phyloP scores from a whole-genome alignment of 2,329 filamentous ascomycete genomes.

The Grosmannia huntii region DNA sequence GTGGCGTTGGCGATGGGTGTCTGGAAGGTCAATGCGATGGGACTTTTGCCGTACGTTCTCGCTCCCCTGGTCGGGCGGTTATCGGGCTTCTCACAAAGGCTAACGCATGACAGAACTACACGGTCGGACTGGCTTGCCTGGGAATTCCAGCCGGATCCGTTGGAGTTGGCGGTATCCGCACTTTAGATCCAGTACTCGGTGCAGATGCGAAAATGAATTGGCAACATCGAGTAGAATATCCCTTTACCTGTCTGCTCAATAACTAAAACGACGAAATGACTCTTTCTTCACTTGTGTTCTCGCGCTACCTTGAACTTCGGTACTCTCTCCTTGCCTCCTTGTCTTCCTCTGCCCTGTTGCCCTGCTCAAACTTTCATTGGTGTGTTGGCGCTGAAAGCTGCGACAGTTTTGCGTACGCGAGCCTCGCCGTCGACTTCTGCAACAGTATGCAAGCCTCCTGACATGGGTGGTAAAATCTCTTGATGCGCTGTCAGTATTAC shows the following conservation, averaged over 20 bases:
- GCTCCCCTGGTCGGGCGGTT: background rate
- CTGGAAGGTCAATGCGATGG: slow-evolving; percentile 97
- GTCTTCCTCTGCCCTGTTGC: too few relatives aligned
- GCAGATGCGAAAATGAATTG: background rate
- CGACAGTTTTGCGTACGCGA: too few relatives aligned
- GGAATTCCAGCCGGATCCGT: slow-evolving; percentile 62
- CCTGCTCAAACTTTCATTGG: too few relatives aligned
- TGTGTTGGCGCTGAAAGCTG: too few relatives aligned
- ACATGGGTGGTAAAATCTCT: too few relatives aligned
- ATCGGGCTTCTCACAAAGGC: slow-evolving; percentile 2
- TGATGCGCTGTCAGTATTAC: too few relatives aligned
- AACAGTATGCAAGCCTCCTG: too few relatives aligned
- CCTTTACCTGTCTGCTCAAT: background rate
- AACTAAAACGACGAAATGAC: background rate
- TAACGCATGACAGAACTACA: slow-evolving; percentile 54
- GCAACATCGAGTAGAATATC: background rate
- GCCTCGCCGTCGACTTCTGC: too few relatives aligned
- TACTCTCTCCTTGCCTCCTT: too few relatives aligned
- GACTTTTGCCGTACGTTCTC: slow-evolving; percentile 64
- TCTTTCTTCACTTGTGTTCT: background rate
- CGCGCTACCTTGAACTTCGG: too few relatives aligned
- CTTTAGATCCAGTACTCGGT: slow-evolving; percentile 23
- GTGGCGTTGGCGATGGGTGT: slow-evolving; percentile 73
- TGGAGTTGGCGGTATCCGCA: slow-evolving; percentile 54
- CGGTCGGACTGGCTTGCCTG: slow-evolving; percentile 96